These are phyloP conservation scores for Akanthomyces lecanii DNA, from an alignment of 2,329 filamentous ascomycete species.

Conservation along the genomic window DNA sequence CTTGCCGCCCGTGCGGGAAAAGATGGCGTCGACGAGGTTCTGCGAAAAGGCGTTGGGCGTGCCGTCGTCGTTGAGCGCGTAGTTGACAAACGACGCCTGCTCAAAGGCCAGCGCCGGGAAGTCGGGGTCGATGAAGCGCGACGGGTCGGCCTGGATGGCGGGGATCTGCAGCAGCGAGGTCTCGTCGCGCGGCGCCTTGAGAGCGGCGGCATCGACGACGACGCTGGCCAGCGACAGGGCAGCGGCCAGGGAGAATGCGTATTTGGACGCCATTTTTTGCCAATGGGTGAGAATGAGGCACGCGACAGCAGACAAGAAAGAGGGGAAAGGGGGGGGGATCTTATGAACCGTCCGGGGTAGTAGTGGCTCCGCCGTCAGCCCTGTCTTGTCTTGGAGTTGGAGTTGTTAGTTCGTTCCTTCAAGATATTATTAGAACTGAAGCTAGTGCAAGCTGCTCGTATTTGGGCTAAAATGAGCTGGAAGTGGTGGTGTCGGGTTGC, in stretches of 20 bases:
- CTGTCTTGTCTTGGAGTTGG: not conserved
- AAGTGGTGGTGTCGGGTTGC: constrained; percentile 1
- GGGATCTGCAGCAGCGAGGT: constrained; percentile 2
- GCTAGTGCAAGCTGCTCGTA: constrained; percentile 7
- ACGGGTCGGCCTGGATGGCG: not conserved
- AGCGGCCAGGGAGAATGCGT: not conserved
- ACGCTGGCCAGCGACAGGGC: not conserved
- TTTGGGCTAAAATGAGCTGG: not conserved
- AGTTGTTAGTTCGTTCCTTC: not conserved
- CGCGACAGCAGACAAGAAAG: not conserved
- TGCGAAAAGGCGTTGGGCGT: constrained; percentile 30
- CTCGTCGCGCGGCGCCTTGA: constrained; percentile 5
- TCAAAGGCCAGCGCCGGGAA: constrained; percentile 11
- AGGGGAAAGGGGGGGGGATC: not conserved
- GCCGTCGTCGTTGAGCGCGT: constrained; percentile 23
- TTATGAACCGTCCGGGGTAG: not conserved
- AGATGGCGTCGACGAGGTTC: constrained; percentile 32
- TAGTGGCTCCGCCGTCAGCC: not conserved
- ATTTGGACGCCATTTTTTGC: not conserved
- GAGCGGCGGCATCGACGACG: not conserved
- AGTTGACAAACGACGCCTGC: constrained; percentile 10
- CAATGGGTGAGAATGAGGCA: not conserved
- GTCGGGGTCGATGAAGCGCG: constrained; percentile 8
- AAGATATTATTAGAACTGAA: constrained; percentile 4
- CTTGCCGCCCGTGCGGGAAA: constrained; percentile 31